Conservation (phyloP, 345 rosid species). For the Aethionema arabicum region DNA sequence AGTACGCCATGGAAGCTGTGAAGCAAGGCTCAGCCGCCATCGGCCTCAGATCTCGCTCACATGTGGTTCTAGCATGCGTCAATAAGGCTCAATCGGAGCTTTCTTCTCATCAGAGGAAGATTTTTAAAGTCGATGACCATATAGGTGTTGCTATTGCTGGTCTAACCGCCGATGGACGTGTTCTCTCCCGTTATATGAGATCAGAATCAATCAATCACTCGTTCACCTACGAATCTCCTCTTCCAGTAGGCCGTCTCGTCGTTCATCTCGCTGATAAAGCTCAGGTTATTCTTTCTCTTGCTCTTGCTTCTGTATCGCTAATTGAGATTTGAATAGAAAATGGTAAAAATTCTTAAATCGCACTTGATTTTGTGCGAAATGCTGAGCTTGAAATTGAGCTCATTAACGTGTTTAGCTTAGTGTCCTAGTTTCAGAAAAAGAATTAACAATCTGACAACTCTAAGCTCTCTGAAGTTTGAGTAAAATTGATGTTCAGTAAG, state of each 20-base stretch:
- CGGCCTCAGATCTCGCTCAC: conserved; percentile 97
- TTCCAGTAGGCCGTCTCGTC: conserved; percentile 94
- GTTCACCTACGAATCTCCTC: conserved; percentile 90
- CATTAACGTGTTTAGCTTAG: not conserved
- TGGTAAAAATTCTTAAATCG: no score
- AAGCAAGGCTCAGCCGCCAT: conserved; percentile 99
- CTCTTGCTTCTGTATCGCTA: not conserved
- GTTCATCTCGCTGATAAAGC: conserved; percentile 98
- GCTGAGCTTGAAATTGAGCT: not conserved
- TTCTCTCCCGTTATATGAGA: conserved; percentile 92
- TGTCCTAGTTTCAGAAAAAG: no score
- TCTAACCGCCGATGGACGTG: conserved; percentile 97
- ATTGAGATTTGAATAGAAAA: conserved; percentile 1
- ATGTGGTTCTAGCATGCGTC: conserved; percentile 86
- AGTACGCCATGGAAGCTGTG: conserved; percentile 99
- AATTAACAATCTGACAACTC: no score
- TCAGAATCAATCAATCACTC: conserved; percentile 86
- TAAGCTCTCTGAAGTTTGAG: no score
- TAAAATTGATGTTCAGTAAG: no score
- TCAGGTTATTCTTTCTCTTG: conserved; percentile 54
- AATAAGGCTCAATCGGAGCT: conserved; percentile 94
- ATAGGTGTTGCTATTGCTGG: conserved; percentile 98
- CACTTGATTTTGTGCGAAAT: conserved; percentile 1
- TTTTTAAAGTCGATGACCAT: conserved; percentile 97
- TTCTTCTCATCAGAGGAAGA: conserved; percentile 97